A percentile compares a stretch with the other conserved stretches of the same genome.
Evolutionary conservation across 148 eudicot genomes (phyloP).

Genomic region (Fallopia convolvulus): DNA sequence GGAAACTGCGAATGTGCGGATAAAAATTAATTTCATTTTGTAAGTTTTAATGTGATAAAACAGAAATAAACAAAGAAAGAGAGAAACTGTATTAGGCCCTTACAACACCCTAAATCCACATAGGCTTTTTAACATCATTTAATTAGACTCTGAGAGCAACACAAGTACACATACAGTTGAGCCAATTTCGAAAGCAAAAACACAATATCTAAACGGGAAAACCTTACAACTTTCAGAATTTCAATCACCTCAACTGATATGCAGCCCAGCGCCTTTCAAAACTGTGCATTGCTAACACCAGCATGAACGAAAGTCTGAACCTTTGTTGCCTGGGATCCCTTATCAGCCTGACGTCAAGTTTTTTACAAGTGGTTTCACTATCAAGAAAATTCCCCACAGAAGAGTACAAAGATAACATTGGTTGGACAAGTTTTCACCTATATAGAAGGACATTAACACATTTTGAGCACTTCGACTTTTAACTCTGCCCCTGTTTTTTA

Average conservation of each 20-base stretch:
- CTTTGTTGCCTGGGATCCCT: not conserved
- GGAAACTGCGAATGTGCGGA: too few species aligned
- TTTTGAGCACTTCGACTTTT: not conserved
- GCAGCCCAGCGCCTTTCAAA: not conserved
- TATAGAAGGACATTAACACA: not conserved
- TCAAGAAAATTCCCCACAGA: not conserved
- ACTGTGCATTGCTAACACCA: not conserved
- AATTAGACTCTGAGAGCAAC: not conserved
- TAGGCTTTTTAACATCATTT: too few species aligned
- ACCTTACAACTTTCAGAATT: not conserved
- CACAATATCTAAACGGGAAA: not conserved
- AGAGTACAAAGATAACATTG: not conserved
- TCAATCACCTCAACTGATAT: not conserved
- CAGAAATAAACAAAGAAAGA: too few species aligned
- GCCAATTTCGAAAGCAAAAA: not conserved
- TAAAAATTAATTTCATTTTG: too few species aligned
- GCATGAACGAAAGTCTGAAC: not conserved
- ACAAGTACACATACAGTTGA: not conserved
- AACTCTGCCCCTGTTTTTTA: conserved; percentile 16
- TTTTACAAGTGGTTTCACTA: conserved; percentile 4
- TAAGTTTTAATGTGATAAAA: too few species aligned
- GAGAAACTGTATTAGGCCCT: too few species aligned
- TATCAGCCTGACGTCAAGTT: not conserved
- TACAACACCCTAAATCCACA: too few species aligned
- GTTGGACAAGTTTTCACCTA: not conserved